These are phyloP conservation scores for Penicillium taxi DNA, from an alignment of 495 filamentous ascomycete species.

Conservation along the genomic window DNA sequence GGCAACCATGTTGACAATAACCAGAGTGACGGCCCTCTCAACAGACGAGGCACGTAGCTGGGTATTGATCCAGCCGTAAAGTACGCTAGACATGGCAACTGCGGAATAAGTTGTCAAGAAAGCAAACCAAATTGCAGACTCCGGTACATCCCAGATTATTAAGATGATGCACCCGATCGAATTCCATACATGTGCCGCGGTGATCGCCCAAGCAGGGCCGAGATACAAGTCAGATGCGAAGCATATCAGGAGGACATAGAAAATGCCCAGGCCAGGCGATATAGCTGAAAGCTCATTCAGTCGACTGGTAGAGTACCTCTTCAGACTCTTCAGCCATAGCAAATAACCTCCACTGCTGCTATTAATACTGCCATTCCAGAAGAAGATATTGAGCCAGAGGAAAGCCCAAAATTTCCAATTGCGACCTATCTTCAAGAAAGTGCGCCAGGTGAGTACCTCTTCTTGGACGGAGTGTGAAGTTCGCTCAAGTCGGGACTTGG, in stretches of 20 bases:
- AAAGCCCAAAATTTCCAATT: slow-evolving; percentile 35
- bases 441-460: slow-evolving; percentile 23
- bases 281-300: slow-evolving; percentile 39
- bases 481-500: slow-evolving; percentile 21
- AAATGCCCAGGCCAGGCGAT: slow-evolving; percentile 36
- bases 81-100: slow-evolving; percentile 28
- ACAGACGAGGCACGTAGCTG: slow-evolving; percentile 44
- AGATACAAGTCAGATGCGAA: slow-evolving; percentile 42
- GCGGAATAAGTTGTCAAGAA: slow-evolving; percentile 31
- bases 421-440: slow-evolving; percentile 20
- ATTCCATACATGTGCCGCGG: slow-evolving; percentile 34
- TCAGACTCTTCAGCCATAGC: slow-evolving; percentile 39
- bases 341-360: slow-evolving; percentile 27
- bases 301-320: slow-evolving; percentile 31
- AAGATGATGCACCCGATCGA: slow-evolving; percentile 35
- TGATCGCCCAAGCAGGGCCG: slow-evolving; percentile 38
- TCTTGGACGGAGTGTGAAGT: slow-evolving; percentile 16
- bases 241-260: slow-evolving; percentile 38
- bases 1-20: slow-evolving; percentile 43
- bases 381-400: slow-evolving; percentile 39
- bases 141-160: slow-evolving; percentile 44
- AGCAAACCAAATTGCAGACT: slow-evolving; percentile 42
- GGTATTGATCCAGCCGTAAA: slow-evolving; percentile 44
- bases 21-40: slow-evolving; percentile 48
- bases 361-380: slow-evolving; percentile 39